Base-by-base conservation (phyloP, 257 asterid genomes). In the Nicotiana undulata region DNA sequence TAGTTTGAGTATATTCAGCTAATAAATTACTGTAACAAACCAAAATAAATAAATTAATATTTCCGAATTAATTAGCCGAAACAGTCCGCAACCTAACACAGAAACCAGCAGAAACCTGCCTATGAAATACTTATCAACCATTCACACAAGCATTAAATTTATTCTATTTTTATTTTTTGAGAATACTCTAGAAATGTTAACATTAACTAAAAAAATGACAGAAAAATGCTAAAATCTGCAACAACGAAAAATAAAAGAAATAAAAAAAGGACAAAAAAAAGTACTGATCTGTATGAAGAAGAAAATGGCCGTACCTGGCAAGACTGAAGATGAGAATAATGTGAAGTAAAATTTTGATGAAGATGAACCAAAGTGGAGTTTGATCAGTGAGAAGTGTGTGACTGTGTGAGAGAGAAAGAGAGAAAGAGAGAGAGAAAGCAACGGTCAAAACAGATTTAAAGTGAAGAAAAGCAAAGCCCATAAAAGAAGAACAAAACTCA, bases 401-500 rank as follows among this genome's bases (percentile, higher is more conserved):
- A 56, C 68, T 65, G 63, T 11, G 80, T 31, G 79, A 34, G 80
- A 12, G 82, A 53, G 76, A 40, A 61, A 32, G 79, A 29, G 60
- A 49, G 81, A 20, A 65, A 56, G 60, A 20, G 64, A 65, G 82
- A 85, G 86, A 75, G 84, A 83, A 85, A 86, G 85, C 89, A 87
- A 87, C 90, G 90, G 90, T 87, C 90, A 87, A 82, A 81, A 85
- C 40, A 80, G 52, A 22, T 83, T 83, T 85, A 83, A 87, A 85
- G 88, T n/a, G 40, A 26, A 77, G 63, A 4, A 76, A 64, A 51
- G 51, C 34, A 76, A 77, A 80, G 78, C 20, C 18, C 44, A 49
- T 15, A 66, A 72, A 37, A 81, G 80, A 77, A 81, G 63, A 34
- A 81, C 63, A 70, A 77, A 82, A 80, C 12, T 7, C 63, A 56